Evolutionary conservation across 2,329 filamentous ascomycete genomes (phyloP), one percentile per base, ranked within the genome.

Genomic region (Colletotrichum cereale): DNA sequence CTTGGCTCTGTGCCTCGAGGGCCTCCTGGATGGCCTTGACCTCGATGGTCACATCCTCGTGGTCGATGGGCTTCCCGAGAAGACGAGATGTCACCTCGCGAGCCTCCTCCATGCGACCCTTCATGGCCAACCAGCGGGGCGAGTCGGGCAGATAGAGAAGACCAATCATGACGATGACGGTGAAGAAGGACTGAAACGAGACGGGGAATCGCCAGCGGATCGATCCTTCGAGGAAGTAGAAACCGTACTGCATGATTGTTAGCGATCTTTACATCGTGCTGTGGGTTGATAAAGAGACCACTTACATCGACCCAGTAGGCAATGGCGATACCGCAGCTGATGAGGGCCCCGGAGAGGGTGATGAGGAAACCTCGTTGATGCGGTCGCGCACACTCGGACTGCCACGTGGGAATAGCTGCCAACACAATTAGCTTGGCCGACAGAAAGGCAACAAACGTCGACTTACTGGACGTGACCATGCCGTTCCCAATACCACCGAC

Each of bases 51-150:
- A 79, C 75, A 3, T 77, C 75, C 1, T 73, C 66, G n/a, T 79
- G 73, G 10, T 79, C 76, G 6, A 75, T 47, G 2, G 74, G 67
- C 29, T 75, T 75, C 11, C 76, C 76, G 8, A 79, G 73, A 0
- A 79, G 74, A 2, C 78, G 75, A 7, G 68, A 66, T 11, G 76
- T 77, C 6, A 78, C 76, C 3, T 73, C 66, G 5, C 74, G 73
- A 6, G 78, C 77, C 26, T 79, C 78, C 1, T 72, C 67, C 53
- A 75, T 74, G 42, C 76, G 60, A n/a, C 78, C 79, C 74, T 80
- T 78, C 71, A 79, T 77, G 2, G 82, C 79, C 3, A 83, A 76
- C 81, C 81, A 83, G 53, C 81, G 77, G 1, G 78, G 81, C 0
- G 78, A 80, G 57, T 80, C 78, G 24, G 78, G 78, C 6, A 83